A percentile compares a stretch with the other conserved stretches of the same genome.
Conservation (phyloP, 129 eudicot species). For the Rutidosis leptorrhynchoides region DNA sequence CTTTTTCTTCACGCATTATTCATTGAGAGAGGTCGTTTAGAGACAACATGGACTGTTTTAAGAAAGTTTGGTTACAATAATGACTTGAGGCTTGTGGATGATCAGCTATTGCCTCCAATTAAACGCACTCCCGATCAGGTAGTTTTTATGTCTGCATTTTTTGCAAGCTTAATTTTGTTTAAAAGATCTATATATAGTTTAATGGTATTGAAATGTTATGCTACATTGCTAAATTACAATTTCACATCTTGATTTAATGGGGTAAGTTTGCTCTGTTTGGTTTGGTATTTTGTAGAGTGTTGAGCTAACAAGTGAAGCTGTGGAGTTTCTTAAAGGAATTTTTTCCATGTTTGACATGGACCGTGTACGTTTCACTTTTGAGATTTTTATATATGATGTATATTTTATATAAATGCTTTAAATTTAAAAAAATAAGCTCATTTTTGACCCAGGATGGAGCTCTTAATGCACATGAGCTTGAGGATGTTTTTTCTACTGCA, state of each 20-base stretch:
- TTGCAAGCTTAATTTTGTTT: constrained; percentile 2
- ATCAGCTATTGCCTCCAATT: constrained; percentile 66
- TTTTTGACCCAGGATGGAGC: constrained; percentile 65
- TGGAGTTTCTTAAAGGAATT: constrained; percentile 64
- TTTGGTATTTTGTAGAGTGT: constrained; percentile 62
- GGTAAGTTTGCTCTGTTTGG: neutral
- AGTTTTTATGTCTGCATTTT: neutral
- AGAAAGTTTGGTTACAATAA: constrained; percentile 90
- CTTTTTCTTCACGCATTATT: constrained; percentile 91
- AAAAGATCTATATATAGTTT: neutral
- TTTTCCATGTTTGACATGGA: constrained; percentile 67
- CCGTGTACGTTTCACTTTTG: constrained; percentile 54
- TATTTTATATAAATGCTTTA: neutral
- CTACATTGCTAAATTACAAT: neutral
- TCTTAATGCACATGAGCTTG: constrained; percentile 65
- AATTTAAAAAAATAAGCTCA: constrained; percentile 12
- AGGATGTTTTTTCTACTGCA: constrained; percentile 89
- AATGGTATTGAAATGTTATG: neutral
- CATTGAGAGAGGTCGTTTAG: constrained; percentile 86
- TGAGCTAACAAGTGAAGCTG: constrained; percentile 89
- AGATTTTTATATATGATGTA: neutral
- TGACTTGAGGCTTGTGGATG: constrained; percentile 77
- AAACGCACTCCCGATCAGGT: constrained; percentile 89
- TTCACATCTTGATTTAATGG: neutral
- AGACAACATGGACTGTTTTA: constrained; percentile 95